Percentiles rank a stretch among this genome's conserved stretches.
Conservation (phyloP, 345 rosid genomes). For the Clarkia xantiana region DNA sequence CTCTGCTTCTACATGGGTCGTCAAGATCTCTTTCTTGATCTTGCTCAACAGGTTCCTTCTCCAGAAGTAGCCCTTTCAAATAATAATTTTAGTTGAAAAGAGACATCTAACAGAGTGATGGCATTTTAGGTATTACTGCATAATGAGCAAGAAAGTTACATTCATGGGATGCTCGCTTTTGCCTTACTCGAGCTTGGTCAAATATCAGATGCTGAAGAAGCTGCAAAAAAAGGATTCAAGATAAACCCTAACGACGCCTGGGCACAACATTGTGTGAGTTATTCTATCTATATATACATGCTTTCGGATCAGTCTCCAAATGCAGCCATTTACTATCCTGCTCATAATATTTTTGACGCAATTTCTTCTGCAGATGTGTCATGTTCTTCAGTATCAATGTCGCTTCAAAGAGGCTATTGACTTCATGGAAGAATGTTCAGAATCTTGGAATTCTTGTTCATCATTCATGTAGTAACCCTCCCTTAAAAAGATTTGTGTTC, state of each 20-base stretch:
- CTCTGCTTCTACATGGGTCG: conserved; percentile 71
- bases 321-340: neutral
- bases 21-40: conserved; percentile 39
- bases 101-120: too few species aligned
- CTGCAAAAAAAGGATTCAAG: conserved; percentile 61
- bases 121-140: conserved; percentile 40
- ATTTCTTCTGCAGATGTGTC: conserved; percentile 50
- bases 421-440: conserved; percentile 63
- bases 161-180: conserved; percentile 83
- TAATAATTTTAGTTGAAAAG: neutral
- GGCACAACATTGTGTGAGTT: conserved; percentile 83
- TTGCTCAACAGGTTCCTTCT: conserved; percentile 49
- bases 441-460: conserved; percentile 50
- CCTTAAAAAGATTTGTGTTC: neutral
- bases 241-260: conserved; percentile 61
- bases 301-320: neutral
- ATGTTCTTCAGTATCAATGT: conserved; percentile 70
- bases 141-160: conserved; percentile 49
- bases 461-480: conserved; percentile 52
- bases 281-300: neutral
- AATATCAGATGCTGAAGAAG: conserved; percentile 66
- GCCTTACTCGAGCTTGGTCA: conserved; percentile 70
- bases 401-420: conserved; percentile 70
- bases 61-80: neutral
- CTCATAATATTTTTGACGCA: neutral